These are phyloP conservation scores for Capronia americana DNA, from an alignment of 2,329 filamentous ascomycete genomes.

Conservation along the genomic window DNA sequence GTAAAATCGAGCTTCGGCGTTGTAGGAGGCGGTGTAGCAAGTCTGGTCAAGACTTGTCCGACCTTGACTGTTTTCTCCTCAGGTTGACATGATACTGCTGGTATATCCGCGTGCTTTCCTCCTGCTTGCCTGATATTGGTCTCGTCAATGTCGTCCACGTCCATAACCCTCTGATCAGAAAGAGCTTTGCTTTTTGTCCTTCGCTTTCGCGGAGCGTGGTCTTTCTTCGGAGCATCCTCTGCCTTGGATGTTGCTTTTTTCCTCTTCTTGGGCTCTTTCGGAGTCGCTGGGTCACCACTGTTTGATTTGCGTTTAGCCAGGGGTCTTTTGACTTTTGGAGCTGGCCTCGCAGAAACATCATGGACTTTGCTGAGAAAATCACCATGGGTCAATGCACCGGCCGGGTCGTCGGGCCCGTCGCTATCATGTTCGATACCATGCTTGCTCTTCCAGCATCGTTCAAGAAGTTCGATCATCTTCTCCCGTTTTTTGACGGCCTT, in stretches of 20 bases:
- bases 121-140: background rate
- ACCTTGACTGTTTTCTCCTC: background rate
- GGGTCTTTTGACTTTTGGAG: conserved; percentile 35
- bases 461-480: conserved; percentile 72
- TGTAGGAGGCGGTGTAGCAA: conserved; percentile 15
- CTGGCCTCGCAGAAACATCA: conserved; percentile 35
- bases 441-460: conserved; percentile 74
- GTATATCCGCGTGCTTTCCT: background rate
- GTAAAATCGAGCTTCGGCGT: conserved; percentile 1
- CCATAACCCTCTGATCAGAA: conserved; percentile 28
- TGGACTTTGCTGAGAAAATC: conserved; percentile 39
- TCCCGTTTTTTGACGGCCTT: conserved; percentile 72
- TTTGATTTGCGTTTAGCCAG: conserved; percentile 33
- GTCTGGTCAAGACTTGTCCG: background rate
- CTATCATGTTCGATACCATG: conserved; percentile 39
- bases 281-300: conserved; percentile 4
- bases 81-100: background rate
- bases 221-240: conserved; percentile 14
- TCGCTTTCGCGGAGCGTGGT: conserved; percentile 5
- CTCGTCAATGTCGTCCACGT: conserved; percentile 39
- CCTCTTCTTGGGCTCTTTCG: conserved; percentile 34
- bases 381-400: conserved; percentile 28
- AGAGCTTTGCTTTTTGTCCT: conserved; percentile 1
- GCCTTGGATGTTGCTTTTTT: conserved; percentile 28
- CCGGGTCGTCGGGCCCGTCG: conserved; percentile 26